Conservation (phyloP, 768 basidiomycete species). For the Boletus pseudo-olivaceus region DNA sequence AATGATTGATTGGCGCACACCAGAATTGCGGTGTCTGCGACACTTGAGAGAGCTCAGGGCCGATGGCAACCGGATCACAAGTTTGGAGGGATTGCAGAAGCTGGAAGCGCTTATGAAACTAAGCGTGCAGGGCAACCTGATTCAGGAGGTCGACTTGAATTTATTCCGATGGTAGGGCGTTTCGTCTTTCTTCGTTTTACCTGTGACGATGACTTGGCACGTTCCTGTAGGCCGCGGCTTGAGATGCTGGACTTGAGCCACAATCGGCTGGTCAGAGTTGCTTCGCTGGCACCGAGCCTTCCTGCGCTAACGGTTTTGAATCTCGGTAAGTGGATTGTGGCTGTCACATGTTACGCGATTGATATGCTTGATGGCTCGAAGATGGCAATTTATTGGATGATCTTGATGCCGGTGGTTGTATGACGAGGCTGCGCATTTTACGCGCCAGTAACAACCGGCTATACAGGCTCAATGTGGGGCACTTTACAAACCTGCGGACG, state of each 20-base stretch:
- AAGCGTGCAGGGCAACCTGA: constrained; percentile 71
- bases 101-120: constrained; percentile 84
- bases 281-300: constrained; percentile 54
- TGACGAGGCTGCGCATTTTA: constrained; percentile 77
- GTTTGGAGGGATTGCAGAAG: constrained; percentile 69
- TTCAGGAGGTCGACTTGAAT: constrained; percentile 58
- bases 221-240: constrained; percentile 46
- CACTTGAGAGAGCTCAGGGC: constrained; percentile 87
- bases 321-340: constrained; percentile 60
- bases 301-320: constrained; percentile 70
- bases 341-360: constrained; percentile 13
- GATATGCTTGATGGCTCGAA: constrained; percentile 32
- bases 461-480: constrained; percentile 55
- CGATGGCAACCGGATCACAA: constrained; percentile 79
- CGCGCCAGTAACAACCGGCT: constrained; percentile 83
- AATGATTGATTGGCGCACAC: constrained; percentile 11
- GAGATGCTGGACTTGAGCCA: constrained; percentile 82
- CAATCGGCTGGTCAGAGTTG: constrained; percentile 61
- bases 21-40: constrained; percentile 80
- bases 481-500: constrained; percentile 73
- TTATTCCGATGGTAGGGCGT: constrained; percentile 59
- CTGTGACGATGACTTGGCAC: constrained; percentile 10
- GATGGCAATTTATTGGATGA: constrained; percentile 68
- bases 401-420: constrained; percentile 50
- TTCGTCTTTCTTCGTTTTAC: constrained; percentile 6